These are phyloP conservation scores for Kluyveromyces sp. DNA, from an alignment of 1,139 yeast genomes.

Conservation along the genomic window DNA sequence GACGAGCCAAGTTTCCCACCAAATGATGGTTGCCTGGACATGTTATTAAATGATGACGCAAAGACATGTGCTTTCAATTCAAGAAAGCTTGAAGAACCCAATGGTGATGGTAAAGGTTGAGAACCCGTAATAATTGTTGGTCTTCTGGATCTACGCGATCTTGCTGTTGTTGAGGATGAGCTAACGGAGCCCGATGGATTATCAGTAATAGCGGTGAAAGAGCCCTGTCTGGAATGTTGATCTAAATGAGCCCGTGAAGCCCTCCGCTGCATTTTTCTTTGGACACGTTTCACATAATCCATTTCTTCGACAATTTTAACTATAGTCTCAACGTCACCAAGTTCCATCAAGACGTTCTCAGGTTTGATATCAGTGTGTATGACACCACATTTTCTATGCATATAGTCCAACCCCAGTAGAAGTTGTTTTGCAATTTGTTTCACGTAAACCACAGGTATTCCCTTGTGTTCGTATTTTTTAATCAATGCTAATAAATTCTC, in stretches of 20 bases:
- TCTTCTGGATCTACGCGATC: constrained; percentile 50
- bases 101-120: constrained; percentile 77
- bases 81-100: constrained; percentile 39
- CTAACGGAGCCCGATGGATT: constrained; percentile 8
- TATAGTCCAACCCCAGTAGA: constrained; percentile 56
- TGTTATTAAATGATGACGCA: constrained; percentile 10
- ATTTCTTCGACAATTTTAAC: constrained; percentile 51
- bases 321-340: constrained; percentile 63
- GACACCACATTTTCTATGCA: constrained; percentile 68
- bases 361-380: constrained; percentile 79
- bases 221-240: constrained; percentile 4
- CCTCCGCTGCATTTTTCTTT: constrained; percentile 34
- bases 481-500: constrained; percentile 64
- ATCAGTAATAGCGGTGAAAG: constrained; percentile 10
- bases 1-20: constrained; percentile 2
- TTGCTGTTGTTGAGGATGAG: constrained; percentile 4
- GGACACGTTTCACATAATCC: constrained; percentile 42
- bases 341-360: constrained; percentile 66
- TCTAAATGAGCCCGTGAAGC: constrained; percentile 10
- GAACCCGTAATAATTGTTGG: constrained; percentile 78
- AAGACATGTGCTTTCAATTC: constrained; percentile 28
- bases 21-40: constrained; percentile 9
- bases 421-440: constrained; percentile 67
- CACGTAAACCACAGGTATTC: constrained; percentile 63
- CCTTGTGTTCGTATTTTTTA: constrained; percentile 56